phyloP scores from a whole-genome alignment of 306 rosid genomes.

The Quercus glauca region DNA sequence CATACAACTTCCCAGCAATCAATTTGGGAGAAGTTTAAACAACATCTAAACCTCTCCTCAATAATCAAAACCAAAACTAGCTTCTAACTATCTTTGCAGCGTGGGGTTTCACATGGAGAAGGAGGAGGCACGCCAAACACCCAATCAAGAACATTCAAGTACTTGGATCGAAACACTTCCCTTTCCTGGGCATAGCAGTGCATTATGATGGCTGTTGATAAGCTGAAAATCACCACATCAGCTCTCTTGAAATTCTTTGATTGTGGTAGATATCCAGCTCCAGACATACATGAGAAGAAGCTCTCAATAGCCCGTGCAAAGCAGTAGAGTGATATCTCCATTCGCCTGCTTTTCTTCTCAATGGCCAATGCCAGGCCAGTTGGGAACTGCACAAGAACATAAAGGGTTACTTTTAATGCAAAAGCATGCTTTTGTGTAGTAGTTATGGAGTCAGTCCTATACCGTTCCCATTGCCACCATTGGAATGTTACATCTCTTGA shows the following conservation, averaged over 20 bases:
- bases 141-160: constrained; percentile 86
- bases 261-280: constrained; percentile 62
- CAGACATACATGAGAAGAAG: constrained; percentile 83
- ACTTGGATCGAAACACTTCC: constrained; percentile 91
- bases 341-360: constrained; percentile 90
- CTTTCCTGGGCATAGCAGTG: constrained; percentile 93
- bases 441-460: constrained; percentile 5
- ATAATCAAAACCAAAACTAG: background rate
- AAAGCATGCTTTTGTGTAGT: background rate
- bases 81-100: constrained; percentile 40
- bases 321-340: constrained; percentile 88
- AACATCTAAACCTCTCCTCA: background rate
- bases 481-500: constrained; percentile 71
- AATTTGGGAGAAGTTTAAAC: background rate
- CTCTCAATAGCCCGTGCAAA: constrained; percentile 88
- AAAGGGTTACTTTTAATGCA: background rate
- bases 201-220: constrained; percentile 96
- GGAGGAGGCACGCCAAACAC: constrained; percentile 96
- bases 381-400: constrained; percentile 58
- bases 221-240: constrained; percentile 76
- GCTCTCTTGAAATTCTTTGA: constrained; percentile 73
- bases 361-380: constrained; percentile 70
- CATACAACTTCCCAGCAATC: background rate
- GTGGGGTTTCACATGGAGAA: constrained; percentile 79
- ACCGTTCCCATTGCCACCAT: constrained; percentile 91